A percentile compares a stretch with the other conserved stretches of the same genome.
phyloP scores from a whole-genome alignment of 805 yeast genomes.

The Osmozyma mogii region DNA sequence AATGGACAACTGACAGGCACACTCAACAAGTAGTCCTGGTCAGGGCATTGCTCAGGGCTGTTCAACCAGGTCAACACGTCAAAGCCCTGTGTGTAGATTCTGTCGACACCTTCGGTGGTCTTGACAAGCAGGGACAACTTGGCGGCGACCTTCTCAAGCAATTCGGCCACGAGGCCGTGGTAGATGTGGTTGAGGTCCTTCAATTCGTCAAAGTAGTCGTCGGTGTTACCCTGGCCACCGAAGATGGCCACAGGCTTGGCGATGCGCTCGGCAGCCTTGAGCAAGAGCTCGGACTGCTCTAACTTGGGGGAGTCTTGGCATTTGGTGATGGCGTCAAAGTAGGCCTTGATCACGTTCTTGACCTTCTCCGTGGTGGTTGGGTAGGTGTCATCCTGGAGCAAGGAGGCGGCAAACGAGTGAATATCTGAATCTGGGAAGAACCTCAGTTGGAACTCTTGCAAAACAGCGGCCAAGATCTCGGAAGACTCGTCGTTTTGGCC shows the following conservation, averaged over 20 bases:
- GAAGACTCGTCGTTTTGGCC: conserved; percentile 60
- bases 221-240: conserved; percentile 99
- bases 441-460: conserved; percentile 78
- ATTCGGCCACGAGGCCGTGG: conserved; percentile 63
- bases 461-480: conserved; percentile 60
- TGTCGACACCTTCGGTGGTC: conserved; percentile 68
- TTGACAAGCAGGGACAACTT: conserved; percentile 62
- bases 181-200: conserved; percentile 76
- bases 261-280: conserved; percentile 46
- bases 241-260: conserved; percentile 77
- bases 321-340: conserved; percentile 40
- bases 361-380: conserved; percentile 69
- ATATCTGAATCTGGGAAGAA: conserved; percentile 63
- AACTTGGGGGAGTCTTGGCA: conserved; percentile 18
- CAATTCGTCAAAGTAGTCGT: conserved; percentile 94
- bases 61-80: conserved; percentile 84
- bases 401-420: conserved; percentile 75
- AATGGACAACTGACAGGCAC: conserved; percentile 97
- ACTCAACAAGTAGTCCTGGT: conserved; percentile 75
- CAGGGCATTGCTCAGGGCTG: conserved; percentile 80
- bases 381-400: conserved; percentile 43
- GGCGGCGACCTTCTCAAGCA: conserved; percentile 61
- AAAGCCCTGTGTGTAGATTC: conserved; percentile 89
- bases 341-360: conserved; percentile 66
- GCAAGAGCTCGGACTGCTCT: conserved; percentile 41